Evolutionary conservation across 257 asterid species (phyloP).

Genomic region (Mitragyna speciosa): DNA sequence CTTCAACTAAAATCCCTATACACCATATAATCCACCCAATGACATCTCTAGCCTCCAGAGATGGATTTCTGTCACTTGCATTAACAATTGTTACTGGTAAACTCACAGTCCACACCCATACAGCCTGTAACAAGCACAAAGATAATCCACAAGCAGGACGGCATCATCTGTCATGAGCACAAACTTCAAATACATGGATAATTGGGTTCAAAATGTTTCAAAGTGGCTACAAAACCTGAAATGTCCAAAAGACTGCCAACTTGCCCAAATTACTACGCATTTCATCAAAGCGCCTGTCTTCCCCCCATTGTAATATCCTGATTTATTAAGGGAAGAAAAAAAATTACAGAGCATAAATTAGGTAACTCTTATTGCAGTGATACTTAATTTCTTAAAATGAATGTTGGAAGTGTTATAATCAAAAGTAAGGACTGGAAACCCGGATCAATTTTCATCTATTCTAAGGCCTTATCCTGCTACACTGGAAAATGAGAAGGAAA

Average conservation of each 20-base stretch:
- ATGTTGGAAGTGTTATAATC: background rate
- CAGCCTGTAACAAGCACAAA: constrained; percentile 49
- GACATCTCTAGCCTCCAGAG: constrained; percentile 60
- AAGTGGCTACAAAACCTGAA: constrained; percentile 57
- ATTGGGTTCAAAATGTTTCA: background rate
- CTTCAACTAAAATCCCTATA: constrained; percentile 64
- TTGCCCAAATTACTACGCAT: constrained; percentile 77
- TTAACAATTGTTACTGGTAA: constrained; percentile 89
- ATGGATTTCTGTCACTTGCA: constrained; percentile 66
- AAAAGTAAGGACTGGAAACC: background rate
- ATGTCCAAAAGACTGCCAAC: constrained; percentile 76
- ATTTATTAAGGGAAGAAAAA: constrained; percentile 15
- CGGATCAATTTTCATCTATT: background rate
- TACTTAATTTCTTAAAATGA: background rate
- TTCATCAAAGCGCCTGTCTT: constrained; percentile 89
- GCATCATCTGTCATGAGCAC: background rate
- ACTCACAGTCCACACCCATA: constrained; percentile 99
- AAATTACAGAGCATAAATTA: background rate
- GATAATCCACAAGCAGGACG: constrained; percentile 2
- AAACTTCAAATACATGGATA: background rate
- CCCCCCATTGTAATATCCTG: constrained; percentile 94
- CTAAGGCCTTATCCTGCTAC: background rate
- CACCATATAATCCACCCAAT: constrained; percentile 89
- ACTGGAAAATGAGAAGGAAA: background rate
- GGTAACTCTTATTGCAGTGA: background rate